Evolutionary conservation across 192 early-diverging fungal genomes (phyloP).

Genomic region (Coemansia sp.): DNA sequence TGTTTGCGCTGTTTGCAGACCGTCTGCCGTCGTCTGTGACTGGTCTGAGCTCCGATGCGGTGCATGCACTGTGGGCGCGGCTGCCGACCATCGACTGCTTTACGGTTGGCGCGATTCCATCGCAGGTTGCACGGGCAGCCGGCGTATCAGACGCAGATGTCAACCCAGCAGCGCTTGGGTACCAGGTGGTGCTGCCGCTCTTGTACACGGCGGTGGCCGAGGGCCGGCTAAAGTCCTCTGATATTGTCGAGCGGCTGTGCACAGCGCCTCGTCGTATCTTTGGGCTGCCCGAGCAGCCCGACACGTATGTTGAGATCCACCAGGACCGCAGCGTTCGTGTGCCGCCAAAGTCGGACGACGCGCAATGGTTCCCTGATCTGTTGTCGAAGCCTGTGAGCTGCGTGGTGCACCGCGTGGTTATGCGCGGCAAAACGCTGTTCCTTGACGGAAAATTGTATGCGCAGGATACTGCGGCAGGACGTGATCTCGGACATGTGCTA

Average conservation of each 20-base stretch:
- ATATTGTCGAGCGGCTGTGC: slow-evolving; percentile 74
- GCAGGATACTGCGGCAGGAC: slow-evolving; percentile 33
- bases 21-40: slow-evolving; percentile 23
- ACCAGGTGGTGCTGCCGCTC: slow-evolving; percentile 57
- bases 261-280: slow-evolving; percentile 90
- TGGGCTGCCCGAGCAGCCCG: slow-evolving; percentile 85
- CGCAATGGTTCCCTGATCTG: slow-evolving; percentile 53
- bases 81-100: slow-evolving; percentile 88
- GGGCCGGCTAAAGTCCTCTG: slow-evolving; percentile 73
- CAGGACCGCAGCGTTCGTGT: slow-evolving; percentile 68
- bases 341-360: slow-evolving; percentile 34
- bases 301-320: slow-evolving; percentile 95
- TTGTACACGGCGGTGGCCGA: slow-evolving; percentile 81
- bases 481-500: slow-evolving; percentile 54
- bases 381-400: slow-evolving; percentile 64
- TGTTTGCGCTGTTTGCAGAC: slow-evolving; percentile 75
- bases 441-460: slow-evolving; percentile 75
- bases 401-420: slow-evolving; percentile 84
- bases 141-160: slow-evolving; percentile 7
- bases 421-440: slow-evolving; percentile 80
- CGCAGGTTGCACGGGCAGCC: slow-evolving; percentile 52
- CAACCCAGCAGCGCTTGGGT: slow-evolving; percentile 36
- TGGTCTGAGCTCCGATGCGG: slow-evolving; percentile 44
- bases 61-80: slow-evolving; percentile 78
- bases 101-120: slow-evolving; percentile 74